A percentile compares a stretch with the other conserved stretches of the same genome.
Conservation (phyloP, 2,329 filamentous ascomycete species). For the Eurotiales sp. region DNA sequence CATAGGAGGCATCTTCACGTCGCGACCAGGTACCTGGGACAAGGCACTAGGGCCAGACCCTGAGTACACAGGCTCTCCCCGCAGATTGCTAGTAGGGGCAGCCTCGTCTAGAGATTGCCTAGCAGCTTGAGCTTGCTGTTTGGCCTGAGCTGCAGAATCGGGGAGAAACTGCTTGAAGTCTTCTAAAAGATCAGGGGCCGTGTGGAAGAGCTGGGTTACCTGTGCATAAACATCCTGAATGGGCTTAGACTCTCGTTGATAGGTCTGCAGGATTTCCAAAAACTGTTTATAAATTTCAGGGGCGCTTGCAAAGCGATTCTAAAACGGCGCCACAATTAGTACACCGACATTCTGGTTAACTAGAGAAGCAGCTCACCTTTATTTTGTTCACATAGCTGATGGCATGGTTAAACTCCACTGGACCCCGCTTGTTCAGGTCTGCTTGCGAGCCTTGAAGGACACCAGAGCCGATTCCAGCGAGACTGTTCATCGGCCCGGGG, state of each 20-base stretch:
- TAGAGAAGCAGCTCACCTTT: conserved; percentile 61
- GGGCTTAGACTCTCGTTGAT: conserved; percentile 94
- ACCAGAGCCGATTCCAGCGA: conserved; percentile 60
- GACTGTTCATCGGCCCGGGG: conserved; percentile 52
- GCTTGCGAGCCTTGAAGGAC: conserved; percentile 53
- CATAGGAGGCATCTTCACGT: conserved; percentile 77
- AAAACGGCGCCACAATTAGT: conserved; percentile 14
- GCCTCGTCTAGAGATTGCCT: conserved; percentile 66
- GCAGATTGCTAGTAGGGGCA: conserved; percentile 62
- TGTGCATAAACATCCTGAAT: conserved; percentile 98
- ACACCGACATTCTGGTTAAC: neutral
- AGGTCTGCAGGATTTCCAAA: conserved; percentile 94
- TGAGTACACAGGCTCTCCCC: conserved; percentile 50
- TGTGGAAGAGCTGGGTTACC: conserved; percentile 89
- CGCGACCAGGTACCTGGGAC: conserved; percentile 50
- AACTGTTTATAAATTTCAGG: conserved; percentile 99
- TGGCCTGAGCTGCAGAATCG: conserved; percentile 73
- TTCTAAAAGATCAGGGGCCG: conserved; percentile 88
- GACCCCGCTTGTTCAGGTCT: conserved; percentile 76
- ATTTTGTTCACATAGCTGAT: conserved; percentile 99
- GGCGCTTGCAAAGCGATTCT: conserved; percentile 96
- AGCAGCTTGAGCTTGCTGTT: conserved; percentile 54
- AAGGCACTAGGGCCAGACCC: conserved; percentile 35
- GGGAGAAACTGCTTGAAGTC: conserved; percentile 99
- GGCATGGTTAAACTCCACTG: conserved; percentile 97